Conservation (phyloP, 371 early-diverging fungal genomes). For the Coemansia linderi region DNA sequence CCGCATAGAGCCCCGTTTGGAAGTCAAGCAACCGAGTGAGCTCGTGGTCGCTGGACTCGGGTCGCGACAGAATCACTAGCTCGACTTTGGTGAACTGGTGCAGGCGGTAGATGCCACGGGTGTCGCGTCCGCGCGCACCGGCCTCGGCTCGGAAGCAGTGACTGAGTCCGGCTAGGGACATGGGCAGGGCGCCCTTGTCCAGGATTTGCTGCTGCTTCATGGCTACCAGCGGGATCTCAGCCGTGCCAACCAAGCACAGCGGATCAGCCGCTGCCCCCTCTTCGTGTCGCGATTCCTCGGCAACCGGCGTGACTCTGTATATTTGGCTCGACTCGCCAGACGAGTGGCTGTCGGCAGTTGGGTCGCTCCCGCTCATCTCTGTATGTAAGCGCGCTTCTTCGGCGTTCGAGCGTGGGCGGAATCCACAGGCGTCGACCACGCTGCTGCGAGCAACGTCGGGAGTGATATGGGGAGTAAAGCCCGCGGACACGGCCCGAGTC, state of each 20-base stretch:
- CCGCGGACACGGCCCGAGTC: conserved; percentile 68
- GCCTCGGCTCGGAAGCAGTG: conserved; percentile 91
- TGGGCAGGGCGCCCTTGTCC: conserved; percentile 62
- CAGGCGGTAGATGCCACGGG: conserved; percentile 87
- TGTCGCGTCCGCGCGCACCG: conserved; percentile 77
- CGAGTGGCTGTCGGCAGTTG: not conserved
- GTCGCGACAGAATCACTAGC: conserved; percentile 76
- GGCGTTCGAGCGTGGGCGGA: conserved; percentile 66
- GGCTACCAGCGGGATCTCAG: conserved; percentile 91
- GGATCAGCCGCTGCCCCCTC: conserved; percentile 53
- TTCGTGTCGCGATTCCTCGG: conserved; percentile 26
- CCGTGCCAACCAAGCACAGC: conserved; percentile 83
- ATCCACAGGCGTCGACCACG: conserved; percentile 88
- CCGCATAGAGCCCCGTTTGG: conserved; percentile 76
- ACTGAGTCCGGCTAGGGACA: conserved; percentile 76
- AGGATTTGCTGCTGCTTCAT: conserved; percentile 59
- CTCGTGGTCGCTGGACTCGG: conserved; percentile 66
- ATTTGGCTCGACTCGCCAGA: conserved; percentile 75
- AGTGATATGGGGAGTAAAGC: conserved; percentile 76
- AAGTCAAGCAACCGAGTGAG: conserved; percentile 71
- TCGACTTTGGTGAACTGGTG: conserved; percentile 96
- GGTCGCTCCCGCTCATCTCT: not conserved
- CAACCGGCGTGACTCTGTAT: conserved; percentile 69
- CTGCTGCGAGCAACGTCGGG: conserved; percentile 86
- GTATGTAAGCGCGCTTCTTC: conserved; percentile 8